Conservation (phyloP, 2,329 filamentous ascomycete genomes). For the Exutisphaerella laricina region DNA sequence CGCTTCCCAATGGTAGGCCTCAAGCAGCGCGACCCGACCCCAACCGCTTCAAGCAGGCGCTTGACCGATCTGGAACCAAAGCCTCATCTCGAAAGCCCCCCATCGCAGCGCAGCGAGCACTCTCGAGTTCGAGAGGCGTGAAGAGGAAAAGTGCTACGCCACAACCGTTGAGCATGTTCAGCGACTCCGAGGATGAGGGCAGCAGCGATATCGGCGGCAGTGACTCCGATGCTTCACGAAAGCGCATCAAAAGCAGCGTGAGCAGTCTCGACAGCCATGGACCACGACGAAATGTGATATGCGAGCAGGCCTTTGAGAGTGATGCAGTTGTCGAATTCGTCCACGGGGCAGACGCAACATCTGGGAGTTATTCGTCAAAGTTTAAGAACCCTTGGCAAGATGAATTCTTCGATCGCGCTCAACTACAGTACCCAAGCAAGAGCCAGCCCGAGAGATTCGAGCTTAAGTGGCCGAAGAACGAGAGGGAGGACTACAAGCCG, state of each 20-base stretch:
- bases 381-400: slow-evolving; percentile 45
- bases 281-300: slow-evolving; percentile 21
- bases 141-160: slow-evolving; percentile 35
- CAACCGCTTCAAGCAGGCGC: slow-evolving; percentile 23
- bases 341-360: slow-evolving; percentile 40
- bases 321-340: slow-evolving; percentile 32
- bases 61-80: slow-evolving; percentile 17
- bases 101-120: slow-evolving; percentile 19
- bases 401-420: slow-evolving; percentile 38
- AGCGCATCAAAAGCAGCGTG: slow-evolving; percentile 34
- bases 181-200: slow-evolving; percentile 30
- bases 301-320: slow-evolving; percentile 20
- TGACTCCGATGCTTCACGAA: slow-evolving; percentile 33
- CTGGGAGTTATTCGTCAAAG: slow-evolving; percentile 38
- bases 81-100: slow-evolving; percentile 14
- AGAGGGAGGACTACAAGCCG: slow-evolving; percentile 61
- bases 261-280: slow-evolving; percentile 29
- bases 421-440: slow-evolving; percentile 78
- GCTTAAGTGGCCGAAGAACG: slow-evolving; percentile 63
- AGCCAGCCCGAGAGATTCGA: slow-evolving; percentile 51
- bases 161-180: slow-evolving; percentile 30
- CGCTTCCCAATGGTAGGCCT: slow-evolving; percentile 8
- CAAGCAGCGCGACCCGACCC: slow-evolving; percentile 17
- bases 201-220: slow-evolving; percentile 29
- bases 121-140: slow-evolving; percentile 23